Evolutionary conservation across 768 basidiomycete species (phyloP), one percentile per base, ranked within the genome.

Genomic region (Tylopilus balloui): DNA sequence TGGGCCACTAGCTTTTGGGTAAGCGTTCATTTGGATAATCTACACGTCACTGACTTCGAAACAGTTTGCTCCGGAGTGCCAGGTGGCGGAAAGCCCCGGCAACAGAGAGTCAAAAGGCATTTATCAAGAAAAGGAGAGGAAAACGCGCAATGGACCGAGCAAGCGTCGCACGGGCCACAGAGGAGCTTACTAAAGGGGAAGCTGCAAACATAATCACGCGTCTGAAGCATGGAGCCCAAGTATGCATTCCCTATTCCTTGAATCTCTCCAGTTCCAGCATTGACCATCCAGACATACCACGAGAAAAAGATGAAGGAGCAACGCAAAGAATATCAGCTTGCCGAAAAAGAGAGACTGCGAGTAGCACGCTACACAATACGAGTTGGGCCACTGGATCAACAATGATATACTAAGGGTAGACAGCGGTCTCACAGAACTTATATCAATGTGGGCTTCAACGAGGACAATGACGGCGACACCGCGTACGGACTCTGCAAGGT

Each of bases 121-220:
- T 85, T 21, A 67, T 92, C 34, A 56, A 59, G 8, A 83, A 79
- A 55, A 72, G 82, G 29, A 79, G 78, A 73, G 61, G 65, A 37
- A 67, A 54, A 34, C 51, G 71, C 53, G 52, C 55, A 42, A 38
- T 61, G 47, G 48, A 55, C 41, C 52, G 34, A 42, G 53, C 54
- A n/a, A 45, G 51, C 10, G 48, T 54, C 15, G 60, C 50, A n/a
- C 60, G 61, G 15, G 47, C 59, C 27, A 62, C 81, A 5, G 64
- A 58, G 38, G 66, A 50, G 0, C 59, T 93, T 57, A 90, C 80
- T 1, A 91, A 88, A 64, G 91, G 91, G 3, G 76, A 87, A 54
- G 88, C 89, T 24, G 85, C 84, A 0, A 82, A 83, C 54, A 81
- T 92, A 38, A 86, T 93, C 52, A 81, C 81, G 20, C 81, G 89